These are phyloP conservation scores for Boletus barrowsii DNA, from an alignment of 768 basidiomycete species.

Conservation along the genomic window DNA sequence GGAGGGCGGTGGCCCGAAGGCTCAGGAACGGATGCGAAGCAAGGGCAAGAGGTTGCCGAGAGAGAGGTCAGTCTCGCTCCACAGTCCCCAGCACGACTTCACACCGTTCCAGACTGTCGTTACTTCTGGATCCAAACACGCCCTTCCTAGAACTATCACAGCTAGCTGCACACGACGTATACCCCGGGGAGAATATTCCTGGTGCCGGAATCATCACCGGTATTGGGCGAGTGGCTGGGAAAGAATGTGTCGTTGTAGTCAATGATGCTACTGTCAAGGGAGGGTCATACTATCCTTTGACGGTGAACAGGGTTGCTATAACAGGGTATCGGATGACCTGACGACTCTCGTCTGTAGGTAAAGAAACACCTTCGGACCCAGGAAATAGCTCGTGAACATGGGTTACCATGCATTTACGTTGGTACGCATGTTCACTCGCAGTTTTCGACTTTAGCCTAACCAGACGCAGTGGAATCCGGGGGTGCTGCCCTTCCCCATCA, in stretches of 20 bases:
- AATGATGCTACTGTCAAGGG: conserved; percentile 95
- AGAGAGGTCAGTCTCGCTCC: conserved; percentile 55
- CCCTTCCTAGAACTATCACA: conserved; percentile 89
- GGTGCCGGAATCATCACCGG: conserved; percentile 92
- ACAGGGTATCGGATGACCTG: background rate
- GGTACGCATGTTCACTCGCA: conserved; percentile 47
- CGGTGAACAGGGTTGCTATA: conserved; percentile 41
- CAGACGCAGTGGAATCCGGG: conserved; percentile 77
- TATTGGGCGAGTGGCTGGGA: conserved; percentile 71
- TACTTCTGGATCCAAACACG: conserved; percentile 79
- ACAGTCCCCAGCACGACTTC: background rate
- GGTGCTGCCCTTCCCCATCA: conserved; percentile 92
- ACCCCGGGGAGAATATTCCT: conserved; percentile 70
- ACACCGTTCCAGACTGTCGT: conserved; percentile 48
- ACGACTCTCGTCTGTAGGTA: conserved; percentile 44
- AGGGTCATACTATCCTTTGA: conserved; percentile 88
- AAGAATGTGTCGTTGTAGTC: conserved; percentile 86
- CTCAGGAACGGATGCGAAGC: conserved; percentile 67
- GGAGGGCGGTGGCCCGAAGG: conserved; percentile 72
- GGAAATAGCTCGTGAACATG: conserved; percentile 89
- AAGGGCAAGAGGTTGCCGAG: conserved; percentile 82
- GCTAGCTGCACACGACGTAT: conserved; percentile 85
- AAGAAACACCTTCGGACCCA: conserved; percentile 96
- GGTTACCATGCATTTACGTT: conserved; percentile 87
- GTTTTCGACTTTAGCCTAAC: conserved; percentile 1